A percentile compares a stretch with the other conserved stretches of the same genome.
Evolutionary conservation across 441 rosid species (phyloP).

Genomic region (Gossypium aridum): DNA sequence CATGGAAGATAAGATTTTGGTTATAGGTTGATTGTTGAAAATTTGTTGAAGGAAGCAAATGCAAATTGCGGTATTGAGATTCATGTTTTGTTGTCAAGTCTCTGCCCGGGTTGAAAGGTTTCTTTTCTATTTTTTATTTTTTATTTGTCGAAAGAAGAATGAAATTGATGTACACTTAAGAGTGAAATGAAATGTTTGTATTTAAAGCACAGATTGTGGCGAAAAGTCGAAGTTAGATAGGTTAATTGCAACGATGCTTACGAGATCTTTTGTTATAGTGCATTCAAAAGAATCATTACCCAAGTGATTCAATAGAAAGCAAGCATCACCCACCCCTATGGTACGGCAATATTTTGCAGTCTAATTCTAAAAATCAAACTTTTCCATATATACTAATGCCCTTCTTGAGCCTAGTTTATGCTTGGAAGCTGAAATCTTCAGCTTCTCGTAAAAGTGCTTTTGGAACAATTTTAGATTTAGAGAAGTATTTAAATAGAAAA

Average conservation of each 20-base stretch:
- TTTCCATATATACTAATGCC: no score
- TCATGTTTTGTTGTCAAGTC: background rate
- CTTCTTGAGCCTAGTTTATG: no score
- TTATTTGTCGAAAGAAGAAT: background rate
- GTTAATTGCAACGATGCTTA: background rate
- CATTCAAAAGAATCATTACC: no score
- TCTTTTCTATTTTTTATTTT: background rate
- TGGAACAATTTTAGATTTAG: no score
- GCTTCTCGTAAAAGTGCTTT: no score
- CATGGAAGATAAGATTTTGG: conserved; percentile 5
- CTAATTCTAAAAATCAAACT: no score
- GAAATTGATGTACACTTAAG: background rate
- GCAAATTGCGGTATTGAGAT: background rate
- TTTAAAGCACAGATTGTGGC: background rate
- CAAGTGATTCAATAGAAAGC: no score
- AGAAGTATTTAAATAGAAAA: no score
- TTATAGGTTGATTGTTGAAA: background rate
- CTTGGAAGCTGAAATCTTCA: no score
- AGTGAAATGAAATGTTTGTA: background rate
- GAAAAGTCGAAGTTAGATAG: background rate
- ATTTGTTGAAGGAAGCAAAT: background rate
- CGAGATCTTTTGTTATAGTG: no score
- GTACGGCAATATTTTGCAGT: no score
- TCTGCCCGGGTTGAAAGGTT: background rate
- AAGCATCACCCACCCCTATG: no score